Evolutionary conservation across 768 basidiomycete species (phyloP).

Genomic region (Daedaleopsis sinensis): DNA sequence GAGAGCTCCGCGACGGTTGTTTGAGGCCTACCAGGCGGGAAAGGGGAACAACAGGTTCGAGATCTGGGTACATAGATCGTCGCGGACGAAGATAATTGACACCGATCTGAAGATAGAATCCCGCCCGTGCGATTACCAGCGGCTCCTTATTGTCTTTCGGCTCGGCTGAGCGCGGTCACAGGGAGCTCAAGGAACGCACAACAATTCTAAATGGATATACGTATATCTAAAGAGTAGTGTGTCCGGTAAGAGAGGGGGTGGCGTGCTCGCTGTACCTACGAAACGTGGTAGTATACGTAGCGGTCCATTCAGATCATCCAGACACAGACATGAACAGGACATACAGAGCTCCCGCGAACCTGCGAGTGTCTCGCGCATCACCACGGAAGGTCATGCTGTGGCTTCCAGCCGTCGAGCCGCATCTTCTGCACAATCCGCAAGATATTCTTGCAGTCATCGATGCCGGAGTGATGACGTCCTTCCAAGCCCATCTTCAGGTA

Average conservation of each 20-base stretch:
- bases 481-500: constrained; percentile 27
- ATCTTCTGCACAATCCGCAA: constrained; percentile 29
- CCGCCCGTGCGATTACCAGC: neutral
- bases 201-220: neutral
- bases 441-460: constrained; percentile 37
- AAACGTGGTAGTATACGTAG: too few species aligned
- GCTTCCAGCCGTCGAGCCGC: constrained; percentile 30
- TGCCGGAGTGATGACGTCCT: constrained; percentile 35
- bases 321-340: neutral
- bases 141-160: constrained; percentile 19
- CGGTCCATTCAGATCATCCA: too few species aligned
- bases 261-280: too few species aligned
- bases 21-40: neutral
- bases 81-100: neutral
- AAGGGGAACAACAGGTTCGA: neutral
- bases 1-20: constrained; percentile 9
- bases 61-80: neutral
- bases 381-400: constrained; percentile 10
- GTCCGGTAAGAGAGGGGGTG: neutral
- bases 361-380: neutral
- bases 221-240: neutral
- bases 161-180: constrained; percentile 1
- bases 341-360: neutral
- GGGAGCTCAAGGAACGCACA: neutral
- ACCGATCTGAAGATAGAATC: neutral